Evolutionary conservation across 345 rosid genomes (phyloP), one percentile per base, ranked within the genome.

Genomic region (Gynandropsis gynandra): DNA sequence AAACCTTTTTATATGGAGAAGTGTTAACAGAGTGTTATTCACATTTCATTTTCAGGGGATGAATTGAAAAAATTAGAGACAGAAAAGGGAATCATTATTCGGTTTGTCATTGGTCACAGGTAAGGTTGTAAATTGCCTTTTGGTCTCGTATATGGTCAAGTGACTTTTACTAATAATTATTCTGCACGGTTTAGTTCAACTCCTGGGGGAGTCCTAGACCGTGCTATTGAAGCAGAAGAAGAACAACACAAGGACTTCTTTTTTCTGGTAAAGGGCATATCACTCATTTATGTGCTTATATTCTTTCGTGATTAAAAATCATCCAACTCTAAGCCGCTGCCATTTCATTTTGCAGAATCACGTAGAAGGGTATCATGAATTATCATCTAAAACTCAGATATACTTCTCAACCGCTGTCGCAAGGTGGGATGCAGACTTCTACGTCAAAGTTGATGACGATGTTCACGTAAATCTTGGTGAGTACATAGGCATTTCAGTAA

Each of bases 401-500:
- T 87, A 84, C 53, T 83, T 87, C 62, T 74, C 98, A n/a, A 77
- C 95, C 11, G 98, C 85, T 31, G 62, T 69, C 63, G 59, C 89
- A 20, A 77, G 77, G 12, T 84, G 96, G 98, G 95, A 87, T 58
- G 89, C 98, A 21, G 83, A 87, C 12, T 87, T 90, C 65, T 90
- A 78, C 53, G 56, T 87, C 32, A 90, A 90, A 72, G 92, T 87
- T 9, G 98, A 87, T 6, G 96, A 87, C 18, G 92, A 90, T 65
- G 78, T 90, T 56, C 98, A 90, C 58, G 62, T 87, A 61, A 92
- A 92, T 76, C 81, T 92, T n/a, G 98, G 98, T 87, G 12, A 77
- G 93, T 77, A 10, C 29, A 34, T 36, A 44, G 20, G 1, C 45
- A 63, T 31, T 55, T 44, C 32, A 40, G 4, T 36, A n/a, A 7